Conservation (phyloP, 2,329 filamentous ascomycete species). For the Fusarium sp. region DNA sequence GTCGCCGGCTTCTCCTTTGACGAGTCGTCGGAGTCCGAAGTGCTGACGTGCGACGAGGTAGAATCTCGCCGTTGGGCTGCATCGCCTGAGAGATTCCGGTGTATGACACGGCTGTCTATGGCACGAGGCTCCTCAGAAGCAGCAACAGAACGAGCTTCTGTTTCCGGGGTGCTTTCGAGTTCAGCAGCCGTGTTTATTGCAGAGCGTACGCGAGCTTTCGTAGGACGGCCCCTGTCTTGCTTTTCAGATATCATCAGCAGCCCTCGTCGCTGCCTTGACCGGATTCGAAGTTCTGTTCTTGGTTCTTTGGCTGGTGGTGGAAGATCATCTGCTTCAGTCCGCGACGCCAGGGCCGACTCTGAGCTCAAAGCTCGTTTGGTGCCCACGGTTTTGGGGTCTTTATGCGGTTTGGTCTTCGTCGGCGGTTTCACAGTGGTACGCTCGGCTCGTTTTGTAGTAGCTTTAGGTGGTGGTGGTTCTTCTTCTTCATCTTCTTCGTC, state of each 20-base stretch:
- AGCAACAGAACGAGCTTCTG: not conserved
- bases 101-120: not conserved
- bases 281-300: constrained; percentile 64
- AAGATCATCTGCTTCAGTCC: not conserved
- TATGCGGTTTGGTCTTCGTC: not conserved
- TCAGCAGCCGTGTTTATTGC: not conserved
- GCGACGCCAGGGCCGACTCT: not conserved
- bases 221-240: constrained; percentile 21
- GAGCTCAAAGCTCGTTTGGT: constrained; percentile 22
- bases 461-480: not conserved
- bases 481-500: constrained; percentile 8
- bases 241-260: constrained; percentile 63
- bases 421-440: not conserved
- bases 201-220: not conserved
- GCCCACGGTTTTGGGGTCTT: not conserved
- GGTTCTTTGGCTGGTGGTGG: constrained; percentile 44
- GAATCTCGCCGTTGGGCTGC: not conserved
- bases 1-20: not conserved
- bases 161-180: not conserved
- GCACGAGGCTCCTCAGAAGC: constrained; percentile 6
- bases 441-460: not conserved
- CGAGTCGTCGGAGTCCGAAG: constrained; percentile 9
- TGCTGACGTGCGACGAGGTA: not conserved
- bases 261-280: constrained; percentile 63
- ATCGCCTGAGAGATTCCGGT: not conserved